Percentiles rank a stretch among this genome's conserved stretches.
Conservation (phyloP, 768 basidiomycete species). For the Tremella yokohamensis region DNA sequence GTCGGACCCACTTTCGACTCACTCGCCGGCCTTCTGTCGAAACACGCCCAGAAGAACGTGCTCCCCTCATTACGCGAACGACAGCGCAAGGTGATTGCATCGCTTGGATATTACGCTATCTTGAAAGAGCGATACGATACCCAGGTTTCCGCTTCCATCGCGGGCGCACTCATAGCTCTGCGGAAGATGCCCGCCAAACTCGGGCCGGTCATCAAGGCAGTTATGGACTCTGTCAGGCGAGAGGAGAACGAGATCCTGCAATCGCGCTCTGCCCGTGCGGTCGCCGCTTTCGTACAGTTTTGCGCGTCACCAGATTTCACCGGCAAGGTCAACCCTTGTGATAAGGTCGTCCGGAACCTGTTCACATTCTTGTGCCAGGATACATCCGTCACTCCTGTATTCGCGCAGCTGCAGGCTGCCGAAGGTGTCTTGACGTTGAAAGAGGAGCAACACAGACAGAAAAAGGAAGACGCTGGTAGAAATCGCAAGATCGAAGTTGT, state of each 20-base stretch:
- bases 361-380: slow-evolving; percentile 96
- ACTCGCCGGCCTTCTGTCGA: slow-evolving; percentile 69
- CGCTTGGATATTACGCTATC: slow-evolving; percentile 74
- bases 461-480: slow-evolving; percentile 18
- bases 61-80: slow-evolving; percentile 71
- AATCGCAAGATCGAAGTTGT: slow-evolving; percentile 22
- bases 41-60: slow-evolving; percentile 70
- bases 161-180: slow-evolving; percentile 85
- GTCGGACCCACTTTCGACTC: slow-evolving; percentile 67
- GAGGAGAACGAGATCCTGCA: slow-evolving; percentile 89
- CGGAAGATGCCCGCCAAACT: slow-evolving; percentile 84
- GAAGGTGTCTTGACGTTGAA: slow-evolving; percentile 75
- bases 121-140: slow-evolving; percentile 80
- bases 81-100: slow-evolving; percentile 63
- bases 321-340: slow-evolving; percentile 74
- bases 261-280: slow-evolving; percentile 75
- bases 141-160: slow-evolving; percentile 82
- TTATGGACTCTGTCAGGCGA: slow-evolving; percentile 91
- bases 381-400: slow-evolving; percentile 80
- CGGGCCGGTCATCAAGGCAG: slow-evolving; percentile 90
- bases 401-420: slow-evolving; percentile 53
- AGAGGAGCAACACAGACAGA: slow-evolving; percentile 32
- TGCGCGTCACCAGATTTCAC: slow-evolving; percentile 61
- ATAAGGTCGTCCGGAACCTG: slow-evolving; percentile 95
- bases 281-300: slow-evolving; percentile 82